Conservation (phyloP, 2,329 filamentous ascomycete species). For the Calcarisporium arbuscula region DNA sequence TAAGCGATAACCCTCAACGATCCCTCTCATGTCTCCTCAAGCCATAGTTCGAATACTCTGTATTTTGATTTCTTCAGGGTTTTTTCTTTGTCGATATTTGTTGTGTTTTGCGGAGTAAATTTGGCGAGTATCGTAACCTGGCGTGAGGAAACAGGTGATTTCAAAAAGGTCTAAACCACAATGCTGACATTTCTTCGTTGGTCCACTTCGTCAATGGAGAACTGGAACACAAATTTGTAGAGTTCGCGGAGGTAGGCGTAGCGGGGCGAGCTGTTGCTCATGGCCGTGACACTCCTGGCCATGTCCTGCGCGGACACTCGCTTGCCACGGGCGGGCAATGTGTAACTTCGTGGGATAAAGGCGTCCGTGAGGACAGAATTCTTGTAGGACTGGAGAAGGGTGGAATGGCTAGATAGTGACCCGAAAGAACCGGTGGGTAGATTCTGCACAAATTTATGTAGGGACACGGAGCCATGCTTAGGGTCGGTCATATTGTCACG, state of each 20-base stretch:
- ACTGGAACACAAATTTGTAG: slow-evolving; percentile 79
- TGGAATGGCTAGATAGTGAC: slow-evolving; percentile 59
- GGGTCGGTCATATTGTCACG: slow-evolving; percentile 46
- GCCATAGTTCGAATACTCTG: too few species aligned
- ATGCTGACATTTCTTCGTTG: slow-evolving; percentile 60
- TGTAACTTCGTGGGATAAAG: slow-evolving; percentile 36
- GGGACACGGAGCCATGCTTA: slow-evolving; percentile 41
- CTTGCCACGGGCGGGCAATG: slow-evolving; percentile 46
- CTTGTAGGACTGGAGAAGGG: slow-evolving; percentile 72
- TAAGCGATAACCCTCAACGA: too few species aligned
- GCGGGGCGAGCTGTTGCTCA: slow-evolving; percentile 59
- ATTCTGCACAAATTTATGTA: slow-evolving; percentile 71
- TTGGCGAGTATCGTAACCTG: too few species aligned
- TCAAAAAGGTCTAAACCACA: slow-evolving; percentile 33
- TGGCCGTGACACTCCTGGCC: slow-evolving; percentile 70
- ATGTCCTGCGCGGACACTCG: slow-evolving; percentile 66
- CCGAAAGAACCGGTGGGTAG: slow-evolving; percentile 77
- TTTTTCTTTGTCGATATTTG: too few species aligned
- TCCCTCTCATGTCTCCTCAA: too few species aligned
- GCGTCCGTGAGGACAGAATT: slow-evolving; percentile 70
- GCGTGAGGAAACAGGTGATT: too few species aligned
- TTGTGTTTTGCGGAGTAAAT: too few species aligned
- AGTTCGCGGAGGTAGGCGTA: slow-evolving; percentile 78
- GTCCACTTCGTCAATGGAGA: slow-evolving; percentile 71
- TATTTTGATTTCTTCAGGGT: too few species aligned